Conservation (phyloP, 371 early-diverging fungal genomes). For the Mortierella sp. region DNA sequence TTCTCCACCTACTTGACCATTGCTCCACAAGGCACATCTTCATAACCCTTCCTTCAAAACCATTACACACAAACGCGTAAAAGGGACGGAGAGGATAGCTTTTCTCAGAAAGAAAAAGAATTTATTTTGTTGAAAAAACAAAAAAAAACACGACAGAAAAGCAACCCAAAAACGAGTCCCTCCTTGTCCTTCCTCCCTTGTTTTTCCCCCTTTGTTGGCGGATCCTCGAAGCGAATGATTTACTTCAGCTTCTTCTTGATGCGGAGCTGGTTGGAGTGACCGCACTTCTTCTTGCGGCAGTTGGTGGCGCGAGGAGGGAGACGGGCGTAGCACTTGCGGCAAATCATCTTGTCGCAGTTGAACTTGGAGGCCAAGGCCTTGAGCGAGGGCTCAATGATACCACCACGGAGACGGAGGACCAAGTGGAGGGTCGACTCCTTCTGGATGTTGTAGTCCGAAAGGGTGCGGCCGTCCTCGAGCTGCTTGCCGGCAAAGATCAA, state of each 20-base stretch:
- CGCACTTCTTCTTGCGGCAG: slow-evolving; percentile 99
- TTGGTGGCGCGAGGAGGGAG: slow-evolving; percentile 99
- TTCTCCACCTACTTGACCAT: too few relatives aligned
- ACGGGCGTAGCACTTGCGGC: slow-evolving; percentile 99
- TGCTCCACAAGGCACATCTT: too few relatives aligned
- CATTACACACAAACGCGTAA: neutral
- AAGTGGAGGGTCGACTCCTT: slow-evolving; percentile 99
- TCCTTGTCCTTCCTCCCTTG: slow-evolving; percentile 7
- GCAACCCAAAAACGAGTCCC: neutral
- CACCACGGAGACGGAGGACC: slow-evolving; percentile 98
- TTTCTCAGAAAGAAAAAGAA: slow-evolving; percentile 6
- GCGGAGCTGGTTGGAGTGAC: slow-evolving; percentile 99
- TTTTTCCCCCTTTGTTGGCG: neutral
- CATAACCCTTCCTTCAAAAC: too few relatives aligned
- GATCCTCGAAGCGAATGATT: slow-evolving; percentile 23
- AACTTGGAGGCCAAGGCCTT: slow-evolving; percentile 98
- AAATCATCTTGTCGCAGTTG: slow-evolving; percentile 99
- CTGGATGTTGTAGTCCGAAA: slow-evolving; percentile 93
- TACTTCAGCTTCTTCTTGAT: slow-evolving; percentile 93
- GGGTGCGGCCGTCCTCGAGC: slow-evolving; percentile 97
- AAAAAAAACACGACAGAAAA: neutral
- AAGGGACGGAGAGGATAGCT: neutral
- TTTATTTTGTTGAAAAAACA: slow-evolving; percentile 8
- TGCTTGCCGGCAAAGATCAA: slow-evolving; percentile 99
- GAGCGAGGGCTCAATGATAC: slow-evolving; percentile 97